Base-by-base conservation (phyloP, 2,329 filamentous ascomycete species). In the Penicillium sp. region DNA sequence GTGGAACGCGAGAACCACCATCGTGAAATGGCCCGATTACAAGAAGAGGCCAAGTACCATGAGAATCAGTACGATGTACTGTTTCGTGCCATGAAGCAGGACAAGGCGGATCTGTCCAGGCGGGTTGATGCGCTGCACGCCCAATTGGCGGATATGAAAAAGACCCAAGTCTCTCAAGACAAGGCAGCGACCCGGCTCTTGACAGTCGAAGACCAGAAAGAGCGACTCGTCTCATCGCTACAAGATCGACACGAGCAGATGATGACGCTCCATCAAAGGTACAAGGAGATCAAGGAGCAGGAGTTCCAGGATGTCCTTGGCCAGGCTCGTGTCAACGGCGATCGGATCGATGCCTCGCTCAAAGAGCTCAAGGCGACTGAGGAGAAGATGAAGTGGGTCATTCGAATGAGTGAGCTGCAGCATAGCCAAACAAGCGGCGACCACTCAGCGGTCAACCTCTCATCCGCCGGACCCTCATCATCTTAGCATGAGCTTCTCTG, bases 361-460 rank as follows among this genome's bases (percentile, higher is more conserved):
- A 62, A 61, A 28, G 67, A 72, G 18, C 58, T 75, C 54, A 67
- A 66, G 40, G 65, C 71, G 48, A 67, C 69, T 1, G 66, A 70
- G 46, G 71, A 63, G 3, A 61, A 71, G 52, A 76, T 76, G 74
- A 73, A 65, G 55, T 76, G 74, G 72, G 67, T 67, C n/a, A 69
- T 76, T 43, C 71, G 68, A 33, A 59, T 76, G 36, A 43, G 32
- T 27, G 40, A 43, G 18, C 25, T 41, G 18, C 33, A 43, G 9
- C 13, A 40, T 29, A 32, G 25, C 9, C 38, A 43, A 28, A 24
- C 35, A 24, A 9, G 12, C 47, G 56, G 59, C 32, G 55, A 55
- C 9, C 56, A 68, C 29, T 32, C 29, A 43, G 56, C 69, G 46
- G 60, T 58, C 45, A 61, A 56, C 38, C 61, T 44, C 24, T 33